Percentiles rank a stretch among this genome's conserved stretches.
These are phyloP conservation scores for Pilasporangium apinafurcum DNA, from an alignment of 352 stramenopile genomes.

Conservation along the genomic window DNA sequence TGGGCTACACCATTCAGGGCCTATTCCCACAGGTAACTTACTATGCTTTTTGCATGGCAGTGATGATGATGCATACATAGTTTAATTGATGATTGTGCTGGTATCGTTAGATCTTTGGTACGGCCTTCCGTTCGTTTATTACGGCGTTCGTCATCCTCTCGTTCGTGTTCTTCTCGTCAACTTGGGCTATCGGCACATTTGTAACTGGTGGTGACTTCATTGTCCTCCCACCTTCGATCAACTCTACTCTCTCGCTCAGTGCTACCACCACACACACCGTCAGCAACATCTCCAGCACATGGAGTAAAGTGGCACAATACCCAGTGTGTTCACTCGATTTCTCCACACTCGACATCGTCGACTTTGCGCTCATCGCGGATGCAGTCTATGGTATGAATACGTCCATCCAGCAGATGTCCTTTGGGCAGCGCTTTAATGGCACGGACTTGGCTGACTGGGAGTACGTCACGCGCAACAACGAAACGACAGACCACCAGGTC, in stretches of 20 bases:
- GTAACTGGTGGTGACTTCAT: constrained; percentile 81
- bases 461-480: constrained; percentile 69
- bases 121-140: constrained; percentile 84
- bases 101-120: constrained; percentile 60
- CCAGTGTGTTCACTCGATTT: constrained; percentile 73
- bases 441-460: constrained; percentile 71
- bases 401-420: constrained; percentile 61
- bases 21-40: constrained; percentile 74
- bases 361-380: constrained; percentile 84
- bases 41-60: not conserved
- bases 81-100: not conserved
- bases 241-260: constrained; percentile 1
- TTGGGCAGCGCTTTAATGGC: constrained; percentile 75
- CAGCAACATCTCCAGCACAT: constrained; percentile 19
- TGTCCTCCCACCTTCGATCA: constrained; percentile 44
- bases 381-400: constrained; percentile 79
- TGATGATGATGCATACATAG: not conserved
- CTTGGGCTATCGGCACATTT: constrained; percentile 83
- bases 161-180: constrained; percentile 85
- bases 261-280: constrained; percentile 10
- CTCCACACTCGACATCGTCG: constrained; percentile 57
- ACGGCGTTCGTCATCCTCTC: constrained; percentile 77
- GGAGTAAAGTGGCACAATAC: constrained; percentile 65
- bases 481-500: constrained; percentile 57
- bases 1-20: constrained; percentile 74